A percentile compares a stretch with the other conserved stretches of the same genome.
Conservation (phyloP, 805 yeast genomes). For the Saccharomycopsis guyanensis region DNA sequence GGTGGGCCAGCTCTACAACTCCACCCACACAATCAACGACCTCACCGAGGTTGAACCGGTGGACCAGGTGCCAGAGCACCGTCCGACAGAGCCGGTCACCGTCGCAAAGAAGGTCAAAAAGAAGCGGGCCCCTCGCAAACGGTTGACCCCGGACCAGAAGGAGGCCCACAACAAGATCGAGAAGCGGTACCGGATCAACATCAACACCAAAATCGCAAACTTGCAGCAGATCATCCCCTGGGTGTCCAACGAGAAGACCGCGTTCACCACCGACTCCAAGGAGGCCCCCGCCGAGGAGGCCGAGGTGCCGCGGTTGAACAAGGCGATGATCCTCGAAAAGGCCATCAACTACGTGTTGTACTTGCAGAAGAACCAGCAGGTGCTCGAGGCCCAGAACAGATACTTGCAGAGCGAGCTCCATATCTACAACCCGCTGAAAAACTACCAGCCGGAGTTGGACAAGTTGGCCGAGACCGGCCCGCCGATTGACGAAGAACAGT, state of each 20-base stretch:
- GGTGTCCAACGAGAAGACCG: conserved; percentile 54
- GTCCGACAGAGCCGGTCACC: conserved; percentile 3
- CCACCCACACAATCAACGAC: conserved; percentile 2
- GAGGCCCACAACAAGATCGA: conserved; percentile 70
- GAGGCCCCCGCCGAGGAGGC: conserved; percentile 9
- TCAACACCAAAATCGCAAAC: conserved; percentile 63
- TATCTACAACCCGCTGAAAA: conserved; percentile 1
- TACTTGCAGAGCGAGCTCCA: conserved; percentile 25
- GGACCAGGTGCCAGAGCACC: too few species aligned
- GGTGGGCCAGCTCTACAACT: neutral
- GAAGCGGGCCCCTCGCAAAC: conserved; percentile 46
- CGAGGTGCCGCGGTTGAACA: conserved; percentile 42
- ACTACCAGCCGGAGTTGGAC: conserved; percentile 1
- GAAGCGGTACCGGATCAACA: conserved; percentile 62
- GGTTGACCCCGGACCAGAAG: conserved; percentile 51
- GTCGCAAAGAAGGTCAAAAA: conserved; percentile 27
- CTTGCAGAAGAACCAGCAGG: conserved; percentile 43
- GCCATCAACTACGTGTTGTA: conserved; percentile 55
- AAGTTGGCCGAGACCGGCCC: neutral
- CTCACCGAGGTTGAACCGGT: conserved; percentile 2
- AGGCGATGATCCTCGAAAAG: conserved; percentile 59
- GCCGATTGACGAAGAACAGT: neutral
- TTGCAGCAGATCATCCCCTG: conserved; percentile 62
- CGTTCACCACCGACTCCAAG: conserved; percentile 41
- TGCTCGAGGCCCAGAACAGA: conserved; percentile 29